Evolutionary conservation across 768 basidiomycete species (phyloP), one percentile per base, ranked within the genome.

Genomic region (Rhizopogon vulgaris): DNA sequence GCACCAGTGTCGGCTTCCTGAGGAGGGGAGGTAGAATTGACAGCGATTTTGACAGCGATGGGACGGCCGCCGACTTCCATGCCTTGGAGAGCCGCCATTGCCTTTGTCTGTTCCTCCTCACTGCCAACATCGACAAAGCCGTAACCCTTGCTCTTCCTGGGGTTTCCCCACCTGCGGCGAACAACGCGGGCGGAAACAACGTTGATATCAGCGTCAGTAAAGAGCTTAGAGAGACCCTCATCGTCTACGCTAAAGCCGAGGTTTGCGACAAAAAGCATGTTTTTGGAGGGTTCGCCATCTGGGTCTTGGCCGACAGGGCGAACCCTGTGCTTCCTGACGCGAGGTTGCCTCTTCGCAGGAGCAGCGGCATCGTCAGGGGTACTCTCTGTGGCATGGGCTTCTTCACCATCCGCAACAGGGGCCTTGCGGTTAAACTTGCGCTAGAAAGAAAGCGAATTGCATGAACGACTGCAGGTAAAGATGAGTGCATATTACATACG

Each of bases 111-210:
- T 71, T 94, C 84, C 60, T 83, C 88, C 70, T 93, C 86, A 59
- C 75, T 74, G 55, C 88, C 91, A 56, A 96, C 91, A 61, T 98
- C 94, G 65, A 99, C 95, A 64, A 99, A 99, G 48, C 93, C 95
- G 69, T 94, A 98, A 52, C 95, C 95, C 73, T 95, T 95, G 79
- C 88, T 91, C 71, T 83, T 88, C 68, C 87, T 81, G 63, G 87
- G 86, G 39, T 82, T 80, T 3, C 90, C 91, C 78, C 82, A 91
- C 62, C 85, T 83, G 64, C 85, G 79, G 66, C 85, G 84, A 61
- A 97, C 91, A 57, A 99, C 88, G 58, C 90, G 90, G 56, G 94
- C 94, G 59, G 87, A 87, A 64, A 79, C 75, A 58, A 95, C 89
- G 38, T 71, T 74, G 73, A 96, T 84, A 57, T 82, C 90, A 22